phyloP scores from a whole-genome alignment of 768 basidiomycete genomes.

The Calocybe gangraenosa region DNA sequence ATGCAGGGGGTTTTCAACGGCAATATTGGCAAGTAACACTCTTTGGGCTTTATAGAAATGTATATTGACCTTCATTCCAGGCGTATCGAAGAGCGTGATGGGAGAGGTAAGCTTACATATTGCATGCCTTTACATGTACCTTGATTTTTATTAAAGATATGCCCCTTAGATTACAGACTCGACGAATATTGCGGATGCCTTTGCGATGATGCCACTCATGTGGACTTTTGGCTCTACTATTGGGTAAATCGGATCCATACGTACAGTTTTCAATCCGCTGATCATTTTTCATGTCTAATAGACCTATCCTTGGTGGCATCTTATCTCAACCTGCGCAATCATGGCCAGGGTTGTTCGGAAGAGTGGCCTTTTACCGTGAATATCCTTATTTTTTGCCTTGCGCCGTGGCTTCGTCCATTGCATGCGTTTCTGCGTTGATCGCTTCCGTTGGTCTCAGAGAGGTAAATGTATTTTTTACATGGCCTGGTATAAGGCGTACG shows the following conservation, averaged over 20 bases:
- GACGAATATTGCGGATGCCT: slow-evolving; percentile 24
- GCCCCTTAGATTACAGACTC: slow-evolving; percentile 22
- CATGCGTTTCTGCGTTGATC: slow-evolving; percentile 15
- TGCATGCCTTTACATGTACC: too few relatives aligned
- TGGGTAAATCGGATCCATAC: slow-evolving; percentile 15
- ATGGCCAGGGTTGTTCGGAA: slow-evolving; percentile 26
- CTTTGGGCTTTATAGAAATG: background rate
- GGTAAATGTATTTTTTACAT: slow-evolving; percentile 14
- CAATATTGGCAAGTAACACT: slow-evolving; percentile 26
- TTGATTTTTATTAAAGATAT: background rate
- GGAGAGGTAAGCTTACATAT: slow-evolving; percentile 19
- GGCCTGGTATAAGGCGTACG: background rate
- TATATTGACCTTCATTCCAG: slow-evolving; percentile 2
- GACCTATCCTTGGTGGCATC: slow-evolving; percentile 44
- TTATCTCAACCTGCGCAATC: slow-evolving; percentile 26
- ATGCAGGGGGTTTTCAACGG: slow-evolving; percentile 17
- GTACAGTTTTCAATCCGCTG: background rate
- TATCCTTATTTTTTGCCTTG: slow-evolving; percentile 34
- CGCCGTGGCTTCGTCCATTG: slow-evolving; percentile 14
- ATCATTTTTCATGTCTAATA: slow-evolving; percentile 17
- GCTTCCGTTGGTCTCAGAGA: slow-evolving; percentile 24
- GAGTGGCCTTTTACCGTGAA: slow-evolving; percentile 22
- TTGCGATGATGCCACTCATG: slow-evolving; percentile 24
- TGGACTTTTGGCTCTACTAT: slow-evolving; percentile 23
- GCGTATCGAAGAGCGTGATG: slow-evolving; percentile 17